These are phyloP conservation scores for Mortierella sp. DNA, from an alignment of 371 early-diverging fungal genomes.

Conservation along the genomic window DNA sequence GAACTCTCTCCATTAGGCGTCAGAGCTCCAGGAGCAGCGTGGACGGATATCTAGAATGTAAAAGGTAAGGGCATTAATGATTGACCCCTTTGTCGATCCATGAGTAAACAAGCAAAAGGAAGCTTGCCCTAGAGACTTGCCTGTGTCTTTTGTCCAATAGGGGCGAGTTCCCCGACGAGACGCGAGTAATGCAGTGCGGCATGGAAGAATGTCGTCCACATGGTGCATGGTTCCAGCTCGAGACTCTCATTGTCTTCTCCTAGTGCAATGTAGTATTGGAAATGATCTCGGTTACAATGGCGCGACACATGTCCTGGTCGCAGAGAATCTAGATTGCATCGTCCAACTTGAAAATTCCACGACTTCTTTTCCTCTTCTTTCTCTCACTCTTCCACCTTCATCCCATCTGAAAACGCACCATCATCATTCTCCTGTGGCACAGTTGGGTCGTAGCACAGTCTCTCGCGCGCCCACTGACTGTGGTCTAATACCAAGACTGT, in stretches of 20 bases:
- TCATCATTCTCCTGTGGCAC: no score
- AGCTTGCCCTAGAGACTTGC: constrained; percentile 5
- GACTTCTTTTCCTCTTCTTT: background rate
- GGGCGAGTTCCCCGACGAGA: constrained; percentile 25
- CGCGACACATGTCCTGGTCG: background rate
- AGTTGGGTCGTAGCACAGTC: constrained; percentile 15
- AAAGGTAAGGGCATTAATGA: background rate
- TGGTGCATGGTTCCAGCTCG: constrained; percentile 32
- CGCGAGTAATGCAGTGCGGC: constrained; percentile 42
- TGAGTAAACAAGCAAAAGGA: background rate
- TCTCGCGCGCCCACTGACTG: constrained; percentile 25
- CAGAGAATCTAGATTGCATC: background rate
- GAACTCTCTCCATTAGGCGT: constrained; percentile 17
- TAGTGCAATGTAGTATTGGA: background rate
- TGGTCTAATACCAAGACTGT: constrained; percentile 38
- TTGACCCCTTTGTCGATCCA: background rate
- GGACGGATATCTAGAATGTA: constrained; percentile 30
- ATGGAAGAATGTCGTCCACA: constrained; percentile 40
- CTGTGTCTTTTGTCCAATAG: constrained; percentile 28
- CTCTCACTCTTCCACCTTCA: no score
- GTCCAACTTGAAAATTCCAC: no score
- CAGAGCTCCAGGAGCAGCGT: constrained; percentile 27
- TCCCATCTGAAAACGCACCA: no score
- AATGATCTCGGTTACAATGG: background rate
- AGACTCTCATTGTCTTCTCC: constrained; percentile 19